A percentile compares a stretch with the other conserved stretches of the same genome.
Conservation (phyloP, 2,329 filamentous ascomycete species). For the Biscogniauxia sp. region DNA sequence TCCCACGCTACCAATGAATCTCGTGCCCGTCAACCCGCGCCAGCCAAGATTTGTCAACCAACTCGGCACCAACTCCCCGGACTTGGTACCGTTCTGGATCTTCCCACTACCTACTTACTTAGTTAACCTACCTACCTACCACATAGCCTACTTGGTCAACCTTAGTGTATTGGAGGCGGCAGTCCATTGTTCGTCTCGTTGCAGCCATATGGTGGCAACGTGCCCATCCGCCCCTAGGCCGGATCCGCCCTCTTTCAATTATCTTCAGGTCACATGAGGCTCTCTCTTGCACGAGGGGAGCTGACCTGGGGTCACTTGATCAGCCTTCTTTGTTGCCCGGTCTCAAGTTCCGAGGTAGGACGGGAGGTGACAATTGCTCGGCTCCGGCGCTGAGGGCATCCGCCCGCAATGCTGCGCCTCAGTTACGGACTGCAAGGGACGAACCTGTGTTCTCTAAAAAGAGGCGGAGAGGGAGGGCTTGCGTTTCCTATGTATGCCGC, state of each 20-base stretch:
- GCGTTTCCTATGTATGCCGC: not conserved
- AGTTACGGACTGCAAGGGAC: not conserved
- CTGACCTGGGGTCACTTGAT: slow-evolving; percentile 10
- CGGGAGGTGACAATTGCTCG: not conserved
- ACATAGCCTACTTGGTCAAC: too few species aligned
- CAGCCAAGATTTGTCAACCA: not conserved
- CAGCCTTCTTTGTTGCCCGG: not conserved
- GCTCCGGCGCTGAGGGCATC: not conserved
- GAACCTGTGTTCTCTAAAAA: not conserved
- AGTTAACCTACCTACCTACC: too few species aligned
- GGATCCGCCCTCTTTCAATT: not conserved
- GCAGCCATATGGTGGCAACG: too few species aligned
- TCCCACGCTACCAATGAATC: not conserved
- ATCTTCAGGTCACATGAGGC: slow-evolving; percentile 11
- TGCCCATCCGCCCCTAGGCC: not conserved
- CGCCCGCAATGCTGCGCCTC: not conserved
- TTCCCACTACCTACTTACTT: too few species aligned
- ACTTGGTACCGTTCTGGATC: too few species aligned
- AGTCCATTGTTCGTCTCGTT: not conserved
- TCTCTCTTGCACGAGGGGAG: slow-evolving; percentile 3
- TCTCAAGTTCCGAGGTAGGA: not conserved
- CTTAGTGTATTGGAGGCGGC: too few species aligned
- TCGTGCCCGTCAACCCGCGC: not conserved
- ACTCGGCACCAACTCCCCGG: too few species aligned
- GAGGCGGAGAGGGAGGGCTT: not conserved